These are phyloP conservation scores for Boletus reticuloceps DNA, from an alignment of 768 basidiomycete genomes.

Conservation along the genomic window DNA sequence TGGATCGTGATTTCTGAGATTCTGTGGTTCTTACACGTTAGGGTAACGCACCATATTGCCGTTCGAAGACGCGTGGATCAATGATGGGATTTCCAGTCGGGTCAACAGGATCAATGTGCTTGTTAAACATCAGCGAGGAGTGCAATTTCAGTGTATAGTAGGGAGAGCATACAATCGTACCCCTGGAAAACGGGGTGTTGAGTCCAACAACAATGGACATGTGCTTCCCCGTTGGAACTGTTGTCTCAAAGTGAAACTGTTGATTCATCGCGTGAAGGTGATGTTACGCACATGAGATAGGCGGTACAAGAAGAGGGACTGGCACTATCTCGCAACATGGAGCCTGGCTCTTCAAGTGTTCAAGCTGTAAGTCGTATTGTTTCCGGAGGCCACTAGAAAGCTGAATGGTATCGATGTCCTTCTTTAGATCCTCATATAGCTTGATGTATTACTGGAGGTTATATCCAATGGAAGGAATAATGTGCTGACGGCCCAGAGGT, in stretches of 20 bases:
- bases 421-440: background rate
- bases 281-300: background rate
- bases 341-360: background rate
- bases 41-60: background rate
- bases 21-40: too few relatives aligned
- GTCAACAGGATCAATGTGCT: background rate
- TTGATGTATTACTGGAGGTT: background rate
- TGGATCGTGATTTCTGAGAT: too few relatives aligned
- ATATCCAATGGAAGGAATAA: background rate
- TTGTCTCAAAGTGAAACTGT: too few relatives aligned
- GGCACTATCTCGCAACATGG: background rate
- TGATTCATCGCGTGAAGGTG: too few relatives aligned
- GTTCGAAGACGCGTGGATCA: slow-evolving; percentile 1
- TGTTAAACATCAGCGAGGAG: background rate
- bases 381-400: background rate
- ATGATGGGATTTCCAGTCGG: background rate
- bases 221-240: background rate
- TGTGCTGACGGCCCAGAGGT: background rate
- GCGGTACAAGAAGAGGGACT: background rate
- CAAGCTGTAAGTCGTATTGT: slow-evolving; percentile 2
- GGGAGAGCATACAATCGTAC: background rate
- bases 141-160: background rate
- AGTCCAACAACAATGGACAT: background rate
- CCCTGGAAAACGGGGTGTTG: slow-evolving; percentile 2
- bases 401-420: background rate